phyloP scores from a whole-genome alignment of 257 asterid genomes.

The Scutellaria barbata region DNA sequence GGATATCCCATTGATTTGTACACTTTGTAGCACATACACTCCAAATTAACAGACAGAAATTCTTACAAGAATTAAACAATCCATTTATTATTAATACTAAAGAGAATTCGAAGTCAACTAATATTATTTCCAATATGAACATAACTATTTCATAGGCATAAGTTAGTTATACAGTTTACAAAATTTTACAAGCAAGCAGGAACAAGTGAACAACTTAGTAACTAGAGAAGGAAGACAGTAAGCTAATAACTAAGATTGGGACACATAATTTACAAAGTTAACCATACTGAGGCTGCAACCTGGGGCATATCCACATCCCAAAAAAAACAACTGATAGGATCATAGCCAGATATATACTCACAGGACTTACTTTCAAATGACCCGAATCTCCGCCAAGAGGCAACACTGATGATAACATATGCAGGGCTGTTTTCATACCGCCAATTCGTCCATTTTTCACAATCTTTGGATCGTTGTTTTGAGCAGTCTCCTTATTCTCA shows the following conservation, averaged over 20 bases:
- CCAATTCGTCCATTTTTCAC: constrained; percentile 29
- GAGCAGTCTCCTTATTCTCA: constrained; percentile 30
- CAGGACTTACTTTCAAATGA: constrained; percentile 31
- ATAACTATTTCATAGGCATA: too few relatives aligned
- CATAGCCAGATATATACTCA: constrained; percentile 43
- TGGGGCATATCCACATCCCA: constrained; percentile 49
- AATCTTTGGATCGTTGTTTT: constrained; percentile 27
- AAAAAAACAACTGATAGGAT: constrained; percentile 45
- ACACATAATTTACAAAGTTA: constrained; percentile 15
- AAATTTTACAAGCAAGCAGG: not conserved
- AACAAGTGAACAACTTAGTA: too few relatives aligned
- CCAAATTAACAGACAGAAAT: too few relatives aligned
- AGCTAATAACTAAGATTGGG: not conserved
- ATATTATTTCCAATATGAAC: too few relatives aligned
- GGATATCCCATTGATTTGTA: too few relatives aligned
- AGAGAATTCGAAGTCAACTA: too few relatives aligned
- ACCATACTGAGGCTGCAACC: constrained; percentile 32
- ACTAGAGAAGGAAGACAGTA: not conserved
- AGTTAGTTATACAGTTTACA: too few relatives aligned
- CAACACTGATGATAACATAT: constrained; percentile 28
- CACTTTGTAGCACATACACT: too few relatives aligned
- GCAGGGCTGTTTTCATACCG: constrained; percentile 27
- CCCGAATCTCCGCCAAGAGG: constrained; percentile 31
- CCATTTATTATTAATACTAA: too few relatives aligned
- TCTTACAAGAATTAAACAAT: too few relatives aligned